These are phyloP conservation scores for Mucor irregularis DNA, from an alignment of 371 early-diverging fungal species.

Conservation along the genomic window DNA sequence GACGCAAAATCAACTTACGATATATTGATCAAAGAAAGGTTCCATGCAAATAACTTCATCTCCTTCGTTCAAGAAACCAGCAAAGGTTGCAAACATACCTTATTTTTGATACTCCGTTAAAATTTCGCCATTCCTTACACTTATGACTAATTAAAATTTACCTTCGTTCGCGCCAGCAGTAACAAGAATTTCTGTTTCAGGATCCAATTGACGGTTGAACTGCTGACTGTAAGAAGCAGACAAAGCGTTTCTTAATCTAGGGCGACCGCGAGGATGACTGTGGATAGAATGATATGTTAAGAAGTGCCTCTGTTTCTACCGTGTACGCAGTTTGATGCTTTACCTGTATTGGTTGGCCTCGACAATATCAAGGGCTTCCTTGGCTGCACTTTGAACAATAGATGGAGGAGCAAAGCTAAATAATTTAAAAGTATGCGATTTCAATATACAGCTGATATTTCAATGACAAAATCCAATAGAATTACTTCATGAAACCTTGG, in stretches of 20 bases:
- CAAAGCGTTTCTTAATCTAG: constrained; percentile 76
- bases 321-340: no score
- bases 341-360: constrained; percentile 82
- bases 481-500: constrained; percentile 86
- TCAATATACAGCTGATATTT: neutral
- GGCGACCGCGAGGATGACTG: constrained; percentile 81
- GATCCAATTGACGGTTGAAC: constrained; percentile 70
- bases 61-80: constrained; percentile 76
- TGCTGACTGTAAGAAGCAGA: constrained; percentile 73
- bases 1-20: constrained; percentile 49
- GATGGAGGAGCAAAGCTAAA: constrained; percentile 83
- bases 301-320: neutral
- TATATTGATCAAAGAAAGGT: constrained; percentile 95
- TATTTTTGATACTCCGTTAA: neutral
- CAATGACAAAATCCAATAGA: neutral
- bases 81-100: constrained; percentile 81
- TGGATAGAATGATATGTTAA: neutral
- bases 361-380: constrained; percentile 62
- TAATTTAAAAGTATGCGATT: neutral
- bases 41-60: constrained; percentile 92
- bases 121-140: neutral
- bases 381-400: constrained; percentile 85
- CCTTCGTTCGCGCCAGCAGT: constrained; percentile 96
- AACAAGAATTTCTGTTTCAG: constrained; percentile 82
- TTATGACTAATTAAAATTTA: constrained; percentile 10